Evolutionary conservation across 2,329 filamentous ascomycete species (phyloP).

Genomic region (Diaporthe helianthi): DNA sequence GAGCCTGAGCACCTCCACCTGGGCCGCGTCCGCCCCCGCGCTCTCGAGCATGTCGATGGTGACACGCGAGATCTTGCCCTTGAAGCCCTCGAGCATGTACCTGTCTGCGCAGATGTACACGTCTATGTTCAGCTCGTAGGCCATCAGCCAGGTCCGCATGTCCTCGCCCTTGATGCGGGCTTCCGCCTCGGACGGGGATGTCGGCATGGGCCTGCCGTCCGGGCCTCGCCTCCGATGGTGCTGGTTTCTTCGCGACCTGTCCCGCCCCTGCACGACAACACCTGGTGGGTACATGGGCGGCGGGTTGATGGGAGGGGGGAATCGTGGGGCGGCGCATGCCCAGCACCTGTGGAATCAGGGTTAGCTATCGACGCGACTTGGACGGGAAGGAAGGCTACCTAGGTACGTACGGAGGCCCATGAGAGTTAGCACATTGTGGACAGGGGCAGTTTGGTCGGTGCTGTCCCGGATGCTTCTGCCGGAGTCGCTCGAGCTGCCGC

Average conservation of each 20-base stretch:
- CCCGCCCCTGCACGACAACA: neutral
- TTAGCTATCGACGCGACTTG: neutral
- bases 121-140: slow-evolving; percentile 55
- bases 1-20: slow-evolving; percentile 51
- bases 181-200: slow-evolving; percentile 36
- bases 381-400: slow-evolving; percentile 28
- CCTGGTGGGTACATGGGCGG: slow-evolving; percentile 33
- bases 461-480: slow-evolving; percentile 52
- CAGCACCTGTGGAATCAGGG: slow-evolving; percentile 43
- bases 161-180: slow-evolving; percentile 53
- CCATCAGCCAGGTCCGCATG: slow-evolving; percentile 54
- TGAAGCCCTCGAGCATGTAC: slow-evolving; percentile 55
- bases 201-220: slow-evolving; percentile 31
- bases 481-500: slow-evolving; percentile 46
- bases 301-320: slow-evolving; percentile 42
- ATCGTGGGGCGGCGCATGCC: slow-evolving; percentile 48
- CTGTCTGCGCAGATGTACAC: slow-evolving; percentile 58
- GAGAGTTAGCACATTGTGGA: slow-evolving; percentile 46
- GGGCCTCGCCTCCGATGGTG: slow-evolving; percentile 29
- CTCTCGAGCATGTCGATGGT: slow-evolving; percentile 56
- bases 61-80: slow-evolving; percentile 49
- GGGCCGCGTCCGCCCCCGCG: slow-evolving; percentile 51
- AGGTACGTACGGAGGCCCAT: slow-evolving; percentile 41
- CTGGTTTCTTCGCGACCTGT: slow-evolving; percentile 13
- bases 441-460: slow-evolving; percentile 55